phyloP scores from a whole-genome alignment of 306 rosid genomes.

The Rosa lucieae region DNA sequence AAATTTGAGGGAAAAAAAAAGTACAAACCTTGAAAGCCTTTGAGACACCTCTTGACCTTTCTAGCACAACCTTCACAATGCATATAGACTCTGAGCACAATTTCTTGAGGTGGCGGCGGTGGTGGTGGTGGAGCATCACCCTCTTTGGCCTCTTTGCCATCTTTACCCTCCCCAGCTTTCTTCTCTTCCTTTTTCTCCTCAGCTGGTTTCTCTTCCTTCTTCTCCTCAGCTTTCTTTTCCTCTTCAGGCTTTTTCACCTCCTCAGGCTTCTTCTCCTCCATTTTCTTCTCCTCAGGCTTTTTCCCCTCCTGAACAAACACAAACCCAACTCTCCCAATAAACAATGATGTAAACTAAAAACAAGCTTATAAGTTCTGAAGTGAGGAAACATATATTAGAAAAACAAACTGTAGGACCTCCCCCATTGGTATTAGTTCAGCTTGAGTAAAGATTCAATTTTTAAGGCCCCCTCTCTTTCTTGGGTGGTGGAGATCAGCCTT shows the following conservation, averaged over 20 bases:
- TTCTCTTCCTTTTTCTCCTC: constrained; percentile 37
- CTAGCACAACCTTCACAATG: constrained; percentile 99
- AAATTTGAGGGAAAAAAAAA: not conserved
- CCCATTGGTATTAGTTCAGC: constrained; percentile 23
- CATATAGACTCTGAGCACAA: constrained; percentile 82
- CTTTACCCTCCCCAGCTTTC: constrained; percentile 30
- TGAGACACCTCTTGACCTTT: constrained; percentile 78
- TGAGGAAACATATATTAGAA: not conserved
- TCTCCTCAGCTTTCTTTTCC: constrained; percentile 27
- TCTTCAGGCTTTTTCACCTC: constrained; percentile 30
- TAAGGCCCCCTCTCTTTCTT: not conserved
- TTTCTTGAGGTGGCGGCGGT: constrained; percentile 57
- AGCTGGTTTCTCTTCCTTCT: constrained; percentile 23
- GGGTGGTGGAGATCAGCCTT: constrained; percentile 5
- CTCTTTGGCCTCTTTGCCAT: constrained; percentile 29
- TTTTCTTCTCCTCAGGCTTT: constrained; percentile 51
- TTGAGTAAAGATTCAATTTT: not conserved
- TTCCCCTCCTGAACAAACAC: constrained; percentile 54
- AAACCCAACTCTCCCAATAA: constrained; percentile 5
- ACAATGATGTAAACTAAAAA: not conserved
- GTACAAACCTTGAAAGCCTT: constrained; percentile 64
- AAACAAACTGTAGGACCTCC: constrained; percentile 26
- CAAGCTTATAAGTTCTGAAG: not conserved
- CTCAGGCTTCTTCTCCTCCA: constrained; percentile 50
- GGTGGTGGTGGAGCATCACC: constrained; percentile 21